phyloP scores from a whole-genome alignment of 164 flowering plant species.

The Litsea cubeba region DNA sequence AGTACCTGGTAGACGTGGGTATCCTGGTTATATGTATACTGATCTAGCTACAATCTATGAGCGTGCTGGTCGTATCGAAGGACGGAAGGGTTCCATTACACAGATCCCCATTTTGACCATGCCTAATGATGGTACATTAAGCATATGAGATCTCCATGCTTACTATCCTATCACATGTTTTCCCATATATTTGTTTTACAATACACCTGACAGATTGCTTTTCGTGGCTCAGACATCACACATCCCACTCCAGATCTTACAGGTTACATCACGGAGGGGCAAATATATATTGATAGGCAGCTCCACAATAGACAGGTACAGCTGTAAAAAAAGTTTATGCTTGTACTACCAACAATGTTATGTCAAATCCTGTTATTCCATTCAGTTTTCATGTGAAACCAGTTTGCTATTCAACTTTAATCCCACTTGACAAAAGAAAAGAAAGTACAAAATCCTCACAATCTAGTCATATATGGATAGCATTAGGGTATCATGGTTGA shows the following conservation, averaged over 20 bases:
- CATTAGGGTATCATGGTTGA: too few relatives aligned
- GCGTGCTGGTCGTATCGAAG: slow-evolving; percentile 98
- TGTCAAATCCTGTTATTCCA: slow-evolving; percentile 1
- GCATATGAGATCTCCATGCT: background rate
- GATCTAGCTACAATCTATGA: slow-evolving; percentile 96
- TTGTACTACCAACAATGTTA: background rate
- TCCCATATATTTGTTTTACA: background rate
- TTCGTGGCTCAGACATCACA: slow-evolving; percentile 63
- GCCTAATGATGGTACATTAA: slow-evolving; percentile 93
- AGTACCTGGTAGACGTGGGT: slow-evolving; percentile 99
- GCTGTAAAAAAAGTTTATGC: background rate
- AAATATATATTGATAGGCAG: slow-evolving; percentile 94
- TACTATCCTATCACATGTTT: slow-evolving; percentile 1
- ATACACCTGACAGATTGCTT: background rate
- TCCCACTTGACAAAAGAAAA: too few relatives aligned
- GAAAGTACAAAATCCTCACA: too few relatives aligned
- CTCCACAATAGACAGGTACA: slow-evolving; percentile 85
- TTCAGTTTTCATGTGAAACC: background rate
- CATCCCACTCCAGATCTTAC: slow-evolving; percentile 99
- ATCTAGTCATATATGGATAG: too few relatives aligned
- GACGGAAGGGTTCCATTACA: slow-evolving; percentile 95
- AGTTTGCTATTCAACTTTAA: background rate
- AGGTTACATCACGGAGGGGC: slow-evolving; percentile 97
- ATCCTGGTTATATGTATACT: slow-evolving; percentile 99
- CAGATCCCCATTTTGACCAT: slow-evolving; percentile 95